phyloP scores from a whole-genome alignment of 345 rosid species.

The Eucalyptus pumila region DNA sequence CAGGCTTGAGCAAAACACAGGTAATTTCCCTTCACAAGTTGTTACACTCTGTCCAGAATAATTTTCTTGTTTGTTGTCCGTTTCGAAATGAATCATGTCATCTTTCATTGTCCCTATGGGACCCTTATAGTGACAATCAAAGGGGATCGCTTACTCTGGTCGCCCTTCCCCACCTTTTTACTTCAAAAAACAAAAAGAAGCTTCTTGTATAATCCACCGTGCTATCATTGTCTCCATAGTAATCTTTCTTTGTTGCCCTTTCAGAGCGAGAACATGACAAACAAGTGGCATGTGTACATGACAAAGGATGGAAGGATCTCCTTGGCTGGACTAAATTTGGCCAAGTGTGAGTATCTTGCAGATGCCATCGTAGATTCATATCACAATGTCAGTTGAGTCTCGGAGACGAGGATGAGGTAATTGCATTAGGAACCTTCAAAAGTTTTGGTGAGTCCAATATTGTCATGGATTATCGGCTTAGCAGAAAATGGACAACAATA shows the following conservation, averaged over 20 bases:
- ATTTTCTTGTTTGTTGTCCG: neutral
- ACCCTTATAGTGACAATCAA: neutral
- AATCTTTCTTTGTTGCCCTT: neutral
- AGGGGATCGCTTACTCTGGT: neutral
- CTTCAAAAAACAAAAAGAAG: neutral
- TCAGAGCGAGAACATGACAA: constrained; percentile 82
- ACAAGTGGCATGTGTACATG: constrained; percentile 94
- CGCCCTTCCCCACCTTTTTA: neutral
- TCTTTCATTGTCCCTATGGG: neutral
- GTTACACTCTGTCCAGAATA: neutral
- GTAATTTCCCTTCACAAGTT: constrained; percentile 10
- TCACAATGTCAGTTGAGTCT: constrained; percentile 55
- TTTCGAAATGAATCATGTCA: neutral
- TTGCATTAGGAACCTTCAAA: neutral
- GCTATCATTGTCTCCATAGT: neutral
- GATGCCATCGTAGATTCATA: constrained; percentile 82
- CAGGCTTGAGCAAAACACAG: constrained; percentile 88
- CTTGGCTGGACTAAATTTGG: constrained; percentile 79
- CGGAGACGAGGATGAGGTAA: neutral
- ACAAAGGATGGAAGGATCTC: constrained; percentile 95
- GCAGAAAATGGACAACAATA: neutral
- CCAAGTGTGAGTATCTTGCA: constrained; percentile 87
- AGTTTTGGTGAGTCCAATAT: neutral
- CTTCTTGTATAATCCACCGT: neutral
- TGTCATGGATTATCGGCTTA: neutral